phyloP scores from a whole-genome alignment of 1,284 basidiomycete species.

The Moniliella sp. region DNA sequence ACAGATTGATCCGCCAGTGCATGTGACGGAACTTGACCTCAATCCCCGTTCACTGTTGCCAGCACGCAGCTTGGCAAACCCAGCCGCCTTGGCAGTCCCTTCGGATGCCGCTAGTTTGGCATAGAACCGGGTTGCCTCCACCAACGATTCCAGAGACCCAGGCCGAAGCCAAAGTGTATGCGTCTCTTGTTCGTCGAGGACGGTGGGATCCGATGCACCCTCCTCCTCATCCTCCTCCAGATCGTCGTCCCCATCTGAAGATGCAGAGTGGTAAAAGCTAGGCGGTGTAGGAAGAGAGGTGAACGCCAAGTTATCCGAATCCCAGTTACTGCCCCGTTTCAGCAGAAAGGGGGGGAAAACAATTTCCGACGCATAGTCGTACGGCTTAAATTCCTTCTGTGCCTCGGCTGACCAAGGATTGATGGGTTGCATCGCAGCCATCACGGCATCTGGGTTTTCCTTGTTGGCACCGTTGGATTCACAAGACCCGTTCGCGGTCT shows the following conservation, averaged over 20 bases:
- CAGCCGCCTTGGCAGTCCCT: conserved; percentile 6
- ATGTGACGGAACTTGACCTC: conserved; percentile 21
- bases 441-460: no score
- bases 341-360: conserved; percentile 32
- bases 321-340: conserved; percentile 11
- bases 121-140: conserved; percentile 4
- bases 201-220: no score
- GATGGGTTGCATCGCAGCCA: no score
- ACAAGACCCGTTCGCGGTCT: no score
- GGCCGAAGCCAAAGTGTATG: conserved; percentile 12
- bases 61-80: conserved; percentile 14
- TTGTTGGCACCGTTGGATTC: no score
- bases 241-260: background rate
- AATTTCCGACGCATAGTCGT: conserved; percentile 27
- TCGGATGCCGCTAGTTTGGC: conserved; percentile 5
- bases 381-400: conserved; percentile 25
- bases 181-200: background rate
- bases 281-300: no score
- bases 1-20: conserved; percentile 24
- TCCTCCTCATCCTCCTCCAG: background rate
- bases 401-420: conserved; percentile 3
- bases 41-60: conserved; percentile 24
- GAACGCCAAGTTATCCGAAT: conserved; percentile 16
- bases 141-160: conserved; percentile 12
- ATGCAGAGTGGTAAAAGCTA: no score